Base-by-base conservation (phyloP, 352 stramenopile species). In the Phytophthora pinifolia region DNA sequence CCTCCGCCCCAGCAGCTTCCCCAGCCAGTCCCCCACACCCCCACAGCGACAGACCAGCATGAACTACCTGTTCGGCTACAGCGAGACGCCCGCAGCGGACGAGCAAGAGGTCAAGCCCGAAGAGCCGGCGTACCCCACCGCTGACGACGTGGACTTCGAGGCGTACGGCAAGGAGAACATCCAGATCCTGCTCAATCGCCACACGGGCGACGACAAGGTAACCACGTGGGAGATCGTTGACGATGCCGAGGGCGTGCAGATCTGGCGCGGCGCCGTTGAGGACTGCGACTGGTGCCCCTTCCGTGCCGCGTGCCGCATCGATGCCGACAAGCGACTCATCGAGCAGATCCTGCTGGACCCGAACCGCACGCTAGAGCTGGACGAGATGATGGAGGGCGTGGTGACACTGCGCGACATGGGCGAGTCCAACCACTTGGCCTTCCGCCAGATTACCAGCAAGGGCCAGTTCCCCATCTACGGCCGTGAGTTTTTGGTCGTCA, bases 371-470 rank as follows among this genome's bases (percentile, higher is more conserved):
- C 69, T 87, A 34, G 70, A 89, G 62, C 76, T 91, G 34, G 83
- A 93, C 58, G 77, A 90, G 41, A 93, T 91, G 80, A 93, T 83
- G 50, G 83, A 91, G 47, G 65, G 64, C 14, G 46, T 86, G 15
- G 59, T 70, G 22, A 82, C 83, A 17, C 58, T 93, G 46, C 73
- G 88, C 45, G 56, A 60, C 12, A 66, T 73, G 8, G 74, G 75
- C 42, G 67, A 80, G n/a, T 71, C 78, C 6, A 76, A 79, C 43
- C 70, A 67, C 51, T 44, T 89, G 29, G 82, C 70, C 30, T 70
- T 91, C 43, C 80, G 82, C 33, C 78, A 93, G 53, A 76, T 90
- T 29, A 79, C 72, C 9, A 89, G 74, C 75, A 93, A 93, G 61
- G 80, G 68, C 12, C 69, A 90, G 42, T 91, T 93, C 54, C 83